Evolutionary conservation across 2,329 filamentous ascomycete species (phyloP), one percentile per base, ranked within the genome.

Genomic region (Gliomastix tumulicola): DNA sequence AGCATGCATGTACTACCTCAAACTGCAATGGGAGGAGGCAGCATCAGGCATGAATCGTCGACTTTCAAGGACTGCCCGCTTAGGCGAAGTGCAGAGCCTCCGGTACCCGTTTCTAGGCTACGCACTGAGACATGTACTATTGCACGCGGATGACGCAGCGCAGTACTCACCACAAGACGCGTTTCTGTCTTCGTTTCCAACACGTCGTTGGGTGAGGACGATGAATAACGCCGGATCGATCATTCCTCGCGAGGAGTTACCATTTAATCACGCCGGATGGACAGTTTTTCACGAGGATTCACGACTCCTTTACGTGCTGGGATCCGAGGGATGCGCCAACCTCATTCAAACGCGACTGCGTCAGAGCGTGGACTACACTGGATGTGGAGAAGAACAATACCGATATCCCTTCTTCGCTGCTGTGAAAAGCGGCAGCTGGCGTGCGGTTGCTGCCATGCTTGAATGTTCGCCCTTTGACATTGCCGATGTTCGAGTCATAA

Each of bases 51-150:
- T 13, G 15, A 5, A 9, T 9, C 30, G 10, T 9, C 30, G 10
- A 31, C 16, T 9, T 10, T 31, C 30, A n/a, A n/a, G n/a, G n/a
- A n/a, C n/a, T n/a, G n/a, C n/a, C n/a, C n/a, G n/a, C 30, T 31
- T 31, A 17, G 10, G 30, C 30, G 21, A 34, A 18, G 12, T 28
- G 4, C 21, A 19, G 25, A 21, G 20, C 44, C 32, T 9, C 19
- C 19, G 11, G 10, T 65, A 58, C 37, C 64, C 68, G 2, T 70
- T 76, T 30, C 49, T 76, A 6, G 42, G 62, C 34, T 73, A 73
- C 27, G 31, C 31, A 3, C 13, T 8, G 7, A 6, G 19, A 12
- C 15, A 22, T 19, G 31, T 34, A 5, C 21, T 38, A 11, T 22
- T 28, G 8, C 36, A 38, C 15, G 36, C 36, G 8, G 25, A 38